A percentile compares a stretch with the other conserved stretches of the same genome.
phyloP scores from a whole-genome alignment of 2,329 filamentous ascomycete genomes.

The Magnaporthiopsis poae region DNA sequence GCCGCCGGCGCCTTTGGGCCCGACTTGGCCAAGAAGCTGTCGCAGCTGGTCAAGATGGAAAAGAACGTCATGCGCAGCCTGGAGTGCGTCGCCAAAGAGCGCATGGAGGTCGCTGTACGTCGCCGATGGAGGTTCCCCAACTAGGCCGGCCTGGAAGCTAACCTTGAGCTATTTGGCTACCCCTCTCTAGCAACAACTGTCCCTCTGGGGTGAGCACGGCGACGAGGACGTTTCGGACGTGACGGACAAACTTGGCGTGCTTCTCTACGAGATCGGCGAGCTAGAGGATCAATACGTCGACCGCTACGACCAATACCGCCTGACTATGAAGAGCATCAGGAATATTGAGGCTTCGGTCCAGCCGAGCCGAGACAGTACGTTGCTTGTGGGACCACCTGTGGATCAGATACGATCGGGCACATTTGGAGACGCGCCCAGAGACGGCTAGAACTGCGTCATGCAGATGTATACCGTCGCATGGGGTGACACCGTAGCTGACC shows the following conservation, averaged over 20 bases:
- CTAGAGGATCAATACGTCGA: conserved; percentile 97
- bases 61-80: conserved; percentile 99
- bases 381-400: not conserved
- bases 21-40: conserved; percentile 93
- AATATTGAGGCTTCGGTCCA: conserved; percentile 99
- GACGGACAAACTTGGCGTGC: conserved; percentile 93
- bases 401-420: not conserved
- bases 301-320: conserved; percentile 96
- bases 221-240: conserved; percentile 98
- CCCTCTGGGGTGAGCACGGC: conserved; percentile 88
- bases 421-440: too few species aligned
- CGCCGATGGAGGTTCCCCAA: too few species aligned
- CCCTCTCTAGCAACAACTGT: conserved; percentile 77
- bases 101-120: conserved; percentile 95
- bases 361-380: conserved; percentile 87
- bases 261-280: conserved; percentile 97
- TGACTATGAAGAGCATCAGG: conserved; percentile 97
- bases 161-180: not conserved
- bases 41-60: conserved; percentile 98
- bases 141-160: not conserved
- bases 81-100: conserved; percentile 86
- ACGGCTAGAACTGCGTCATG: too few species aligned
- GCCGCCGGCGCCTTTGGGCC: conserved; percentile 68
- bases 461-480: too few species aligned
- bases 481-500: conserved; percentile 15